Evolutionary conservation across 495 filamentous ascomycete genomes (phyloP).

Genomic region (Beverwykella pulmonaria): DNA sequence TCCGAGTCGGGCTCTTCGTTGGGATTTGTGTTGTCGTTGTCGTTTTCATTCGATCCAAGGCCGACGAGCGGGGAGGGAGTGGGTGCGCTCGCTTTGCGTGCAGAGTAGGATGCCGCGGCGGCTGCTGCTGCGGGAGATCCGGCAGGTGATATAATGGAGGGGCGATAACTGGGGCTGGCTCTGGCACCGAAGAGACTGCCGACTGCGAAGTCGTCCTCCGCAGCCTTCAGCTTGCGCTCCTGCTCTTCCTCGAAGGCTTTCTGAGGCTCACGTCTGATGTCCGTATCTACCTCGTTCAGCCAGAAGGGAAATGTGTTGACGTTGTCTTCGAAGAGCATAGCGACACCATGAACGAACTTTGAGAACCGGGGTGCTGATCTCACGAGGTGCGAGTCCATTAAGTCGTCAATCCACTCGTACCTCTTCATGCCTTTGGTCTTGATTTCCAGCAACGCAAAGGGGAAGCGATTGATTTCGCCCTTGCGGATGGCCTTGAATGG

Average conservation of each 20-base stretch:
- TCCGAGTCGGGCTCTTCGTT: conserved; percentile 49
- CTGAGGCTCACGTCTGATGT: conserved; percentile 91
- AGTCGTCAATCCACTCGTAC: conserved; percentile 83
- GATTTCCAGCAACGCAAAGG: conserved; percentile 88
- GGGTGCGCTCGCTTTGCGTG: conserved; percentile 4
- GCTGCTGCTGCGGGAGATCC: conserved; percentile 29
- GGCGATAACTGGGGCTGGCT: conserved; percentile 46
- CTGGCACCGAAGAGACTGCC: conserved; percentile 72
- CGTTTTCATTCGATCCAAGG: conserved; percentile 29
- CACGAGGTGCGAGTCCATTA: conserved; percentile 90
- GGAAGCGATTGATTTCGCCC: conserved; percentile 90
- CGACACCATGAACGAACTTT: conserved; percentile 94
- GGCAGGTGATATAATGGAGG: conserved; percentile 35
- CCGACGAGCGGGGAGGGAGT: conserved; percentile 15
- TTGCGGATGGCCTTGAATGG: conserved; percentile 83
- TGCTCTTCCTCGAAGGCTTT: conserved; percentile 90
- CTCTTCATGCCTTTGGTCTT: conserved; percentile 77
- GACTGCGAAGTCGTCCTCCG: conserved; percentile 84
- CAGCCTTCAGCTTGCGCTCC: conserved; percentile 72
- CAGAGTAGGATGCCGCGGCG: background rate
- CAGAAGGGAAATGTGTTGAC: conserved; percentile 97
- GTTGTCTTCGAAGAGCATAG: conserved; percentile 88
- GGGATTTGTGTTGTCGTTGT: conserved; percentile 40
- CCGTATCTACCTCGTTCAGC: conserved; percentile 84
- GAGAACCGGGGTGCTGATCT: conserved; percentile 88